Conservation (phyloP, 257 asterid species). For the Anisodus tanguticus region DNA sequence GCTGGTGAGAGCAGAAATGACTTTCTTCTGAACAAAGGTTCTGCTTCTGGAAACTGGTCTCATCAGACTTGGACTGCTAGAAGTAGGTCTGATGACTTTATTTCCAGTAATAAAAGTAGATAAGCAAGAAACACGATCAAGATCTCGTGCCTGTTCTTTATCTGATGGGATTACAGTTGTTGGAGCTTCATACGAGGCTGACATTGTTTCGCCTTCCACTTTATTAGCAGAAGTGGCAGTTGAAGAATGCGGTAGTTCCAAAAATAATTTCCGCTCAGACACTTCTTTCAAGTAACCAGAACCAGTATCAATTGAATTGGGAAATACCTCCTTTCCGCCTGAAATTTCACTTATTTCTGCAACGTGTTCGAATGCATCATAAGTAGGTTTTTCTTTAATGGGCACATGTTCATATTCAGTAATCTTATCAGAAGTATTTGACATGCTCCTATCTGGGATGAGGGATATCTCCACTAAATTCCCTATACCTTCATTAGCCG, state of each 20-base stretch:
- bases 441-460: slow-evolving; percentile 55
- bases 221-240: slow-evolving; percentile 30
- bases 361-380: slow-evolving; percentile 24
- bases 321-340: slow-evolving; percentile 31
- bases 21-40: slow-evolving; percentile 55
- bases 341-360: slow-evolving; percentile 27
- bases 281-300: slow-evolving; percentile 37
- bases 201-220: slow-evolving; percentile 40
- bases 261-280: slow-evolving; percentile 30
- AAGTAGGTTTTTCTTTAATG: slow-evolving; percentile 30
- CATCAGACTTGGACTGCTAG: slow-evolving; percentile 35
- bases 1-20: slow-evolving; percentile 35
- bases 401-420: slow-evolving; percentile 37
- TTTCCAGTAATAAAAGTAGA: slow-evolving; percentile 35
- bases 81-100: slow-evolving; percentile 43
- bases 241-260: slow-evolving; percentile 37
- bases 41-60: slow-evolving; percentile 48
- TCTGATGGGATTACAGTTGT: slow-evolving; percentile 29
- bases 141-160: slow-evolving; percentile 39
- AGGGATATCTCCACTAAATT: slow-evolving; percentile 61
- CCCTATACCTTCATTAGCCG: slow-evolving; percentile 47
- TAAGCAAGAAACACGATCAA: slow-evolving; percentile 41
- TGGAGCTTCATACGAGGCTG: slow-evolving; percentile 40
- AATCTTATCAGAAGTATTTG: slow-evolving; percentile 39
- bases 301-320: slow-evolving; percentile 31